A percentile compares a stretch with the other conserved stretches of the same genome.
Conservation (phyloP, 2,329 filamentous ascomycete species). For the Colletotrichum spaethianum region DNA sequence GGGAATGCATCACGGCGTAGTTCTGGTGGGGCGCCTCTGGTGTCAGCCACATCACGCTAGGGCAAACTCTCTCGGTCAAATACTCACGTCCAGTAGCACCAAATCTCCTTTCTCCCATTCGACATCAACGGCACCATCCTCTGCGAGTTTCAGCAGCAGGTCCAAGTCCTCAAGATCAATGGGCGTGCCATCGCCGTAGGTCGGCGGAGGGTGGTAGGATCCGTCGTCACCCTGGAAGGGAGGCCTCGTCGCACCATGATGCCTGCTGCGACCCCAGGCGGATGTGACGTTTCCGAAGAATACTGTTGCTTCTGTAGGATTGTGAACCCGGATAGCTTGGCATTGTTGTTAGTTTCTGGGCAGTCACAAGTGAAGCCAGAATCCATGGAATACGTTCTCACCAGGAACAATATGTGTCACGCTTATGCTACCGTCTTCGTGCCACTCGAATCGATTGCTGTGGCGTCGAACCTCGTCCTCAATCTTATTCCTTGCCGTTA, state of each 20-base stretch:
- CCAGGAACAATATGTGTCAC: slow-evolving; percentile 51
- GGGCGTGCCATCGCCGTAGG: slow-evolving; percentile 48
- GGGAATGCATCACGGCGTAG: slow-evolving; percentile 52
- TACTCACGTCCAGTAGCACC: slow-evolving; percentile 50
- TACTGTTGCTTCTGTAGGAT: slow-evolving; percentile 46
- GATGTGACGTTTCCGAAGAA: slow-evolving; percentile 55
- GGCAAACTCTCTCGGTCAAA: not conserved
- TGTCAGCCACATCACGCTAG: slow-evolving; percentile 29
- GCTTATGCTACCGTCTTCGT: slow-evolving; percentile 52
- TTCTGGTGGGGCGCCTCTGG: slow-evolving; percentile 44
- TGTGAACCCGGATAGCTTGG: slow-evolving; percentile 48
- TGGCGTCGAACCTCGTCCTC: slow-evolving; percentile 52
- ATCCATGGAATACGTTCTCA: slow-evolving; percentile 27
- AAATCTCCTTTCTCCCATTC: slow-evolving; percentile 50
- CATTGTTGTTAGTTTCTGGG: not conserved
- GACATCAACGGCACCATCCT: slow-evolving; percentile 46
- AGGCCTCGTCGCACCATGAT: slow-evolving; percentile 50
- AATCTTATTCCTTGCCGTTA: slow-evolving; percentile 46
- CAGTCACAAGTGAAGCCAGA: not conserved
- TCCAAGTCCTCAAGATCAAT: slow-evolving; percentile 50
- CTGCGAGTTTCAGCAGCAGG: slow-evolving; percentile 47
- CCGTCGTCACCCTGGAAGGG: slow-evolving; percentile 51
- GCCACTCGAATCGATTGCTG: slow-evolving; percentile 51
- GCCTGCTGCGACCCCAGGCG: slow-evolving; percentile 51
- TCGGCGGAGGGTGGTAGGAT: slow-evolving; percentile 52